phyloP scores from a whole-genome alignment of 2,329 filamentous ascomycete species.

The Venturia effusa region DNA sequence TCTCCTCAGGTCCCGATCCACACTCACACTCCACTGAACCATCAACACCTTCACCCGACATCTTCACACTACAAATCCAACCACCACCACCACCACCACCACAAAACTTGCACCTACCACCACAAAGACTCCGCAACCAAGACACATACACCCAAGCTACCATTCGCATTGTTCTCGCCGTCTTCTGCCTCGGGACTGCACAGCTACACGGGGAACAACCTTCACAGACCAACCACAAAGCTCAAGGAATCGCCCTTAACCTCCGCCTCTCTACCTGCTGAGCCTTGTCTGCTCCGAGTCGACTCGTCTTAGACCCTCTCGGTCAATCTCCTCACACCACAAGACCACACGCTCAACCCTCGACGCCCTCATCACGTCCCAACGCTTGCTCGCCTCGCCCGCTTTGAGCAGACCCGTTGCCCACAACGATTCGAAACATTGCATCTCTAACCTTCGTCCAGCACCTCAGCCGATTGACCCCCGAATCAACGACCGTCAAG shows the following conservation, averaged over 20 bases:
- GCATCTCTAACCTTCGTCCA: constrained; percentile 13
- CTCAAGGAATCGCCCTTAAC: neutral
- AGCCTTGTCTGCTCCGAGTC: neutral
- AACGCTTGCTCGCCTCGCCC: neutral
- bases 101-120: neutral
- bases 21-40: no score
- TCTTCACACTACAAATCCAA: neutral
- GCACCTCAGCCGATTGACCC: constrained; percentile 7
- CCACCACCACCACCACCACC: neutral
- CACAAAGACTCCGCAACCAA: neutral
- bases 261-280: neutral
- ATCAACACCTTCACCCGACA: neutral
- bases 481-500: neutral
- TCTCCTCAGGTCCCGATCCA: no score
- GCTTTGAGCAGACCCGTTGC: neutral
- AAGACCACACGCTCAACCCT: neutral
- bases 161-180: neutral
- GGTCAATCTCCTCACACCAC: neutral
- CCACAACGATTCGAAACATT: neutral
- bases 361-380: neutral
- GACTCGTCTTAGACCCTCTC: neutral
- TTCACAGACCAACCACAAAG: neutral
- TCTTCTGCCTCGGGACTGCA: neutral
- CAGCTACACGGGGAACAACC: neutral
- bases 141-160: neutral